phyloP scores from a whole-genome alignment of 1,139 yeast species.

The Scheffersomyces insectosa region DNA sequence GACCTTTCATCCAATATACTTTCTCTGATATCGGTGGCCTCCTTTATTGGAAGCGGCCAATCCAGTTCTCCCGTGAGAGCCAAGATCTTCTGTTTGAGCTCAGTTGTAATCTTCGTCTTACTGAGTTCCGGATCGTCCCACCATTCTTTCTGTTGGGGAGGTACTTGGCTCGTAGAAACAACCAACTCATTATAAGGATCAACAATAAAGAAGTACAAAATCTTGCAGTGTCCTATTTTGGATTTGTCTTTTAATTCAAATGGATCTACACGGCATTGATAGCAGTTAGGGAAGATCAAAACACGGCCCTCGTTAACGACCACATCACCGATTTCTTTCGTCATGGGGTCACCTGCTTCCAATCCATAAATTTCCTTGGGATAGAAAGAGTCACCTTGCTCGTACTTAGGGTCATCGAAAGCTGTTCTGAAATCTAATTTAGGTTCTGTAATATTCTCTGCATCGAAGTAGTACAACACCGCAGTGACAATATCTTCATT shows the following conservation, averaged over 20 bases:
- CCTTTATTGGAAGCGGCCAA: neutral
- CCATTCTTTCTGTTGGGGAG: conserved; percentile 41
- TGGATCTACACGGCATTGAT: conserved; percentile 39
- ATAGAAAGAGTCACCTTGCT: conserved; percentile 30
- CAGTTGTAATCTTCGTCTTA: conserved; percentile 7
- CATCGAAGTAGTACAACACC: conserved; percentile 39
- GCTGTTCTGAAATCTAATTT: conserved; percentile 30
- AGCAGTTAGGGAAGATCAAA: conserved; percentile 38
- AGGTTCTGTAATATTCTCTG: conserved; percentile 37
- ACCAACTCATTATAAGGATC: conserved; percentile 35
- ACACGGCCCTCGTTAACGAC: conserved; percentile 26
- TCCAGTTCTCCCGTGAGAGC: neutral
- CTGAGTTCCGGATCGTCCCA: conserved; percentile 16
- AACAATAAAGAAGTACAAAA: conserved; percentile 37
- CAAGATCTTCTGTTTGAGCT: conserved; percentile 4
- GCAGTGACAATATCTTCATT: conserved; percentile 45
- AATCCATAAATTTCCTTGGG: conserved; percentile 26
- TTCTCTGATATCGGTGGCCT: conserved; percentile 1
- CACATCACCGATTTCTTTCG: conserved; percentile 22
- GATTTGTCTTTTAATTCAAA: conserved; percentile 34
- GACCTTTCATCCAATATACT: neutral
- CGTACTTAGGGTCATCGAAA: conserved; percentile 34
- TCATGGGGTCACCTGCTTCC: conserved; percentile 26
- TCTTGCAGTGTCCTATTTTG: conserved; percentile 37
- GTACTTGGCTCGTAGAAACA: conserved; percentile 31